Conservation (phyloP, 2,329 filamentous ascomycete genomes). For the Neocatenulostroma microsporum region DNA sequence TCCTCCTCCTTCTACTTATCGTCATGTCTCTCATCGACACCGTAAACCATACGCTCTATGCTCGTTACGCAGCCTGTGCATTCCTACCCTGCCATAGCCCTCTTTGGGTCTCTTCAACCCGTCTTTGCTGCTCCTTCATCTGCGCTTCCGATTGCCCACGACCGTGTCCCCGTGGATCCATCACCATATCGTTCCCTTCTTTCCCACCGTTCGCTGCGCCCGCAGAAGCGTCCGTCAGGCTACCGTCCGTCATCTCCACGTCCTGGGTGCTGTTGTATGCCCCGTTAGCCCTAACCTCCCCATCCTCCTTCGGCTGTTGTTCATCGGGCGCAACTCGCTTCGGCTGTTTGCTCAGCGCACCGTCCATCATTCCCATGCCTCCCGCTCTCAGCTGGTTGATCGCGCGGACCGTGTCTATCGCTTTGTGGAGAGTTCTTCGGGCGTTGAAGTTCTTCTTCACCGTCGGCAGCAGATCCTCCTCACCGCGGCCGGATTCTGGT, state of each 20-base stretch:
- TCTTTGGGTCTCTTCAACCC: conserved; percentile 51
- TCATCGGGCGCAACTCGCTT: conserved; percentile 6
- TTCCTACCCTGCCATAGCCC: conserved; percentile 38
- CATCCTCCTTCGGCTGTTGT: conserved; percentile 18
- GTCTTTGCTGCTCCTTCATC: conserved; percentile 53
- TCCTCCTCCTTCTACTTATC: too few species aligned
- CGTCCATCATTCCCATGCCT: conserved; percentile 54
- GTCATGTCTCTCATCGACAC: too few species aligned
- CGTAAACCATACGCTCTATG: too few species aligned
- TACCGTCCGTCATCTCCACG: conserved; percentile 39
- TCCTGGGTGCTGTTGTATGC: conserved; percentile 14
- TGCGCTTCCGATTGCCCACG: conserved; percentile 56
- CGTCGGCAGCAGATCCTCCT: conserved; percentile 53
- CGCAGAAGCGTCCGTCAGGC: too few species aligned
- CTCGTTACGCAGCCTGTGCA: conserved; percentile 12
- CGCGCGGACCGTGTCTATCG: conserved; percentile 59
- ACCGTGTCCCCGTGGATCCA: conserved; percentile 52
- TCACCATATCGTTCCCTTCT: conserved; percentile 25
- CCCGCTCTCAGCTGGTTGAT: conserved; percentile 61
- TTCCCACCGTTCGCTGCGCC: conserved; percentile 6
- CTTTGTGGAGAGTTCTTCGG: conserved; percentile 56
- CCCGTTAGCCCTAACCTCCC: conserved; percentile 17
- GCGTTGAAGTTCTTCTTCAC: conserved; percentile 67
- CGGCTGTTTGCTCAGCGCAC: conserved; percentile 51
- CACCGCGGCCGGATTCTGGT: conserved; percentile 40